Base-by-base conservation (phyloP, 129 eudicot genomes). In the Escallonia herrerae region DNA sequence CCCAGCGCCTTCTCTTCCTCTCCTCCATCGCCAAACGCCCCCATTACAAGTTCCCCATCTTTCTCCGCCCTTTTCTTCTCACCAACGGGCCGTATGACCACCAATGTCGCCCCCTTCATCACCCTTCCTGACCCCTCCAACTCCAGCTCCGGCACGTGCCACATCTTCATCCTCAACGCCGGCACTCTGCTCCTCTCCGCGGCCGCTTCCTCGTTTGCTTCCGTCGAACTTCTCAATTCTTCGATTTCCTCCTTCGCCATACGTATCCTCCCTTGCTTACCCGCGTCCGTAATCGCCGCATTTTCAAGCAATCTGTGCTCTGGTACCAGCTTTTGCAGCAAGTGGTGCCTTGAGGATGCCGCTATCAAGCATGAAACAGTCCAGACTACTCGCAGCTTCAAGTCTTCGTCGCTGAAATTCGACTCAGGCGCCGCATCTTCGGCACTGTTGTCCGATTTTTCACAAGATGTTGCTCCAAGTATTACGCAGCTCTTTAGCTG, bases 331-430 rank as follows among this genome's bases (percentile, higher is more conserved):
- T 76, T 67, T 53, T 77, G 73, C 58, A 87, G 15, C 81, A 87
- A 45, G 44, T 84, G 82, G 59, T 84, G 95, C 73, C 95, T 76
- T 3, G 84, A 91, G 0, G 95, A 84, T 0, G 91, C 85, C 7
- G 95, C 91, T 56, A 87, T 87, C 67, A 87, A 68, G 59, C 87
- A 87, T 6, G 87, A 80, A 4, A 87, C 84, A 42, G 86, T 84
- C 95, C 95, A 87, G 51, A 87, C 91, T 0, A 87, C 81, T 52
- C 95, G 76, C 64, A 81, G 65, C 70, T 84, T 87, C 47, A 87
- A 62, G 37, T 78, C 86, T 3, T 73, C 84, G 64, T 82, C 79
- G 4, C 74, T 76, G 38, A 70, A 44, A 56, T 60, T 44, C 13
- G 59, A 8, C 5, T 45, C 59, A 55, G 58, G n/a, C n/a, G n/a